Evolutionary conservation across 495 filamentous ascomycete species (phyloP).

Genomic region (Aspergillus homomorphus): DNA sequence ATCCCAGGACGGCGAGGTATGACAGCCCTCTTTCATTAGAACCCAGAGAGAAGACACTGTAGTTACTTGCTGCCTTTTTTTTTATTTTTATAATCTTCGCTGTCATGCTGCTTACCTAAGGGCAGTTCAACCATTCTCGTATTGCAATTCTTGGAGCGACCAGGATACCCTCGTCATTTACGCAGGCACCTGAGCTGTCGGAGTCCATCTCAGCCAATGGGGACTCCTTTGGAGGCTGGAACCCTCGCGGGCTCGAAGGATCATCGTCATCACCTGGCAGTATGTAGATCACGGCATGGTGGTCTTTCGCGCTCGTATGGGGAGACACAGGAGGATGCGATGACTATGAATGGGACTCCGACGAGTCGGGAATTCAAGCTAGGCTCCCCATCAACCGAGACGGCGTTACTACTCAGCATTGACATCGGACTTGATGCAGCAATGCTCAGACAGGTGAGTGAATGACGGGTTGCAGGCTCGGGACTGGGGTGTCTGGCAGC

Average conservation of each 20-base stretch:
- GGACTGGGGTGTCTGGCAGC: too few relatives aligned
- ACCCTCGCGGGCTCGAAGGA: slow-evolving; percentile 7
- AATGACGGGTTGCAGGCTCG: too few relatives aligned
- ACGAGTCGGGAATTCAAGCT: background rate
- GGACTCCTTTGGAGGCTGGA: slow-evolving; percentile 8
- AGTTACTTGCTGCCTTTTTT: background rate
- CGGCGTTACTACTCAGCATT: too few relatives aligned
- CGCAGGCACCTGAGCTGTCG: slow-evolving; percentile 24
- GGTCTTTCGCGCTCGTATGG: background rate
- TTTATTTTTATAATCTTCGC: too few relatives aligned
- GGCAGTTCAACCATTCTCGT: background rate
- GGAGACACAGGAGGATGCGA: background rate
- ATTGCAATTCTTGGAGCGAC: slow-evolving; percentile 6
- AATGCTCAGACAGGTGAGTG: too few relatives aligned
- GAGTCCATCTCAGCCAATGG: slow-evolving; percentile 3
- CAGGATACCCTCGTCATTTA: slow-evolving; percentile 24
- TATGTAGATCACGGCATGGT: slow-evolving; percentile 14
- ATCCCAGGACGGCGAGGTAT: background rate
- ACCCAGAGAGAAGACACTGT: background rate
- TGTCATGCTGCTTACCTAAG: background rate
- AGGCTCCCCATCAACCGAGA: too few relatives aligned
- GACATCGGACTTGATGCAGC: too few relatives aligned
- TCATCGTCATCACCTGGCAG: slow-evolving; percentile 13
- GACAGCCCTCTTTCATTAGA: background rate
- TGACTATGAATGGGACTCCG: background rate